Evolutionary conservation across 768 basidiomycete species (phyloP).

Genomic region (Naematelia encephala): DNA sequence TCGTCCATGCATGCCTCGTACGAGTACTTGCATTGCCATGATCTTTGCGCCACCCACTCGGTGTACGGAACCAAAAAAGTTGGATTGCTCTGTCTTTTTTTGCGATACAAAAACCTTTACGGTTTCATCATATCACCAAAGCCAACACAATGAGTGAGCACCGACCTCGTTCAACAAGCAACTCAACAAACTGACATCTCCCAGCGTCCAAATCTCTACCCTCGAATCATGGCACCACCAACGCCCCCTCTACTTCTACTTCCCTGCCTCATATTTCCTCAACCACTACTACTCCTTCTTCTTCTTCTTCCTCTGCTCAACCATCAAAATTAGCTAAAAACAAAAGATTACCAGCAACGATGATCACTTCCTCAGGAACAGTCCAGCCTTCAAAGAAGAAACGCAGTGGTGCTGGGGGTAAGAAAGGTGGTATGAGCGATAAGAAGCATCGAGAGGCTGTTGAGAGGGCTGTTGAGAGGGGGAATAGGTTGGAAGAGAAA

Average conservation of each 20-base stretch:
- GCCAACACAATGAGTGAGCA: too few species aligned
- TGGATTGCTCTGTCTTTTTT: too few species aligned
- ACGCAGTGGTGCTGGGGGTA: slow-evolving; percentile 13
- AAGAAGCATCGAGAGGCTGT: slow-evolving; percentile 31
- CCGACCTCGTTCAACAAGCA: too few species aligned
- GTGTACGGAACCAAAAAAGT: background rate
- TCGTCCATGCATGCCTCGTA: too few species aligned
- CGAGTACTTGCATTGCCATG: too few species aligned
- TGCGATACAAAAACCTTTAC: too few species aligned
- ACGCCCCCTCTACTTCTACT: too few species aligned
- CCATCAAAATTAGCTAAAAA: slow-evolving; percentile 39
- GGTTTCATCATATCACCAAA: too few species aligned
- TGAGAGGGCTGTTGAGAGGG: slow-evolving; percentile 38
- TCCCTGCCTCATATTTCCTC: too few species aligned
- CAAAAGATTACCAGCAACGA: slow-evolving; percentile 37
- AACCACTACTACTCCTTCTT: background rate
- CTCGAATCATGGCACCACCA: too few species aligned
- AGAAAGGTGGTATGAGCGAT: slow-evolving; percentile 14
- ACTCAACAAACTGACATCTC: too few species aligned
- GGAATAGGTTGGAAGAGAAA: slow-evolving; percentile 28
- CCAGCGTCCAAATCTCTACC: too few species aligned
- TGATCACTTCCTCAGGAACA: slow-evolving; percentile 28
- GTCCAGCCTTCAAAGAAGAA: slow-evolving; percentile 28
- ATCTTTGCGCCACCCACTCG: background rate
- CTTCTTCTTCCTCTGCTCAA: slow-evolving; percentile 3